These are phyloP conservation scores for Trichosporon asahii DNA, from an alignment of 1,284 basidiomycete species.

Conservation along the genomic window DNA sequence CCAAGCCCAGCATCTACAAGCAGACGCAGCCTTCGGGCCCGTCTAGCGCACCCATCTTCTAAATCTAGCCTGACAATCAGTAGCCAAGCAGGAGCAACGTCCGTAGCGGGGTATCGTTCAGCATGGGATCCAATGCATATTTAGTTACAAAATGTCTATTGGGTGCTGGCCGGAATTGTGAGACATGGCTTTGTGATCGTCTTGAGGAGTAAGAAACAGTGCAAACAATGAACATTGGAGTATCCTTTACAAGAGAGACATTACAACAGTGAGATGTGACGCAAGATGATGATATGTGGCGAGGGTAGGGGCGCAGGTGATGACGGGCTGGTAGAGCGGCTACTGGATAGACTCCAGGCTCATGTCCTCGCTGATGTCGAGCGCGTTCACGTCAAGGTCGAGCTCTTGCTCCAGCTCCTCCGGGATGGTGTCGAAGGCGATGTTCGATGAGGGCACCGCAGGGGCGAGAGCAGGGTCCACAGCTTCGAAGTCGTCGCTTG, in stretches of 20 bases:
- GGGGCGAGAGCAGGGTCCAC: neutral
- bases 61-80: neutral
- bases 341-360: conserved; percentile 5
- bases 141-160: neutral
- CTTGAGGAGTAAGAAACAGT: neutral
- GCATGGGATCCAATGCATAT: conserved; percentile 7
- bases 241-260: conserved; percentile 4
- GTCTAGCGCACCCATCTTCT: conserved; percentile 21
- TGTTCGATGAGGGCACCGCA: neutral
- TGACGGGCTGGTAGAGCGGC: neutral
- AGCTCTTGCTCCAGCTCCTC: conserved; percentile 11
- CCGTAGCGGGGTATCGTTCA: neutral
- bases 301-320: neutral
- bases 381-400: conserved; percentile 7
- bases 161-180: neutral
- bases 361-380: conserved; percentile 12
- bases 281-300: neutral
- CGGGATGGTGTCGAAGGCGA: neutral
- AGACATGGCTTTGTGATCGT: neutral
- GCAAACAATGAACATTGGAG: neutral
- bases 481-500: neutral
- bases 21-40: conserved; percentile 21
- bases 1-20: conserved; percentile 35
- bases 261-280: neutral
- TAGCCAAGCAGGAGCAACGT: neutral